Evolutionary conservation across 345 rosid genomes (phyloP).

Genomic region (Mangifera indica): DNA sequence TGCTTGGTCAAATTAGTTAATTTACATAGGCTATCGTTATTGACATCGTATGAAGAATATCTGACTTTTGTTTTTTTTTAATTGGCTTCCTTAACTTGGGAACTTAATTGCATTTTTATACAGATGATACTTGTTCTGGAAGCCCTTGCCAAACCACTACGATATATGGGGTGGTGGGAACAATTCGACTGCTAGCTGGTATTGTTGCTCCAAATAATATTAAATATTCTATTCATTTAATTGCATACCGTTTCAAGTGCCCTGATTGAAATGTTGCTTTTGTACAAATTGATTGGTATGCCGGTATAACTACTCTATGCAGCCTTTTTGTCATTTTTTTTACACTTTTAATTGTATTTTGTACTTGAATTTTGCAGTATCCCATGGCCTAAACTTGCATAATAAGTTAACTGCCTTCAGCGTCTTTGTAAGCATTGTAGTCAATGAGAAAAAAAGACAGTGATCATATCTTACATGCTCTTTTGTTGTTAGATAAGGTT

Average conservation of each 20-base stretch:
- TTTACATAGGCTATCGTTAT: not conserved
- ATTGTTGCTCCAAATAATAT: slow-evolving; percentile 7
- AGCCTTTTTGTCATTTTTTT: not conserved
- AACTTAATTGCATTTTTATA: not conserved
- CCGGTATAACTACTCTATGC: too few relatives aligned
- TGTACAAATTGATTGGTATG: not conserved
- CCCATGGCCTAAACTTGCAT: not conserved
- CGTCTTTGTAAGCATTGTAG: not conserved
- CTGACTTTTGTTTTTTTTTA: too few relatives aligned
- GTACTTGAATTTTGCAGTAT: not conserved
- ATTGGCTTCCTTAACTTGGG: not conserved
- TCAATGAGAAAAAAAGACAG: not conserved
- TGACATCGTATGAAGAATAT: not conserved
- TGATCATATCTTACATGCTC: not conserved
- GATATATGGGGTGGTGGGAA: slow-evolving; percentile 83
- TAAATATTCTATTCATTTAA: slow-evolving; percentile 7
- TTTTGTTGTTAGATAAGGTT: not conserved
- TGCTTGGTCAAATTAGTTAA: not conserved
- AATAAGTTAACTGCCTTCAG: not conserved
- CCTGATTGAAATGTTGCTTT: not conserved
- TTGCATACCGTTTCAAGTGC: not conserved
- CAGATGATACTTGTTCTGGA: slow-evolving; percentile 47
- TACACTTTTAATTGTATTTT: not conserved
- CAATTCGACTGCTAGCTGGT: slow-evolving; percentile 89
- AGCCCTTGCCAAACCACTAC: slow-evolving; percentile 47